Percentiles rank a stretch among this genome's conserved stretches.
Evolutionary conservation across 129 eudicot species (phyloP).

Genomic region (Helianthus annuus): HanXRQr2.0-SUNRISE NC_035446.2:145983971-145984470

Average conservation of each 20-base stretch:
- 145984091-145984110: conserved; percentile 43
- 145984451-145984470: conserved; percentile 44
- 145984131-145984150: conserved; percentile 33
- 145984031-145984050: not conserved
- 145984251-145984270: no score
- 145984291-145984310: no score
- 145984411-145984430: conserved; percentile 61
- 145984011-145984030: conserved; percentile 14
- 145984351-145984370: conserved; percentile 22
- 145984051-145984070: not conserved
- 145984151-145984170: conserved; percentile 57
- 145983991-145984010: conserved; percentile 38
- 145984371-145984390: conserved; percentile 40
- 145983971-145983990: conserved; percentile 39
- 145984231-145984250: no score
- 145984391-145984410: conserved; percentile 42
- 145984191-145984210: no score
- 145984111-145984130: conserved; percentile 39
- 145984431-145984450: conserved; percentile 33
- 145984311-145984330: no score
- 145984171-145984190: conserved; percentile 22
- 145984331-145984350: not conserved
- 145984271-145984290: no score
- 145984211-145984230: no score
- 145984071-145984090: conserved; percentile 47